Evolutionary conservation across 2,329 filamentous ascomycete genomes (phyloP), one percentile per base, ranked within the genome.

Genomic region (Verticillium tricorpus): DNA sequence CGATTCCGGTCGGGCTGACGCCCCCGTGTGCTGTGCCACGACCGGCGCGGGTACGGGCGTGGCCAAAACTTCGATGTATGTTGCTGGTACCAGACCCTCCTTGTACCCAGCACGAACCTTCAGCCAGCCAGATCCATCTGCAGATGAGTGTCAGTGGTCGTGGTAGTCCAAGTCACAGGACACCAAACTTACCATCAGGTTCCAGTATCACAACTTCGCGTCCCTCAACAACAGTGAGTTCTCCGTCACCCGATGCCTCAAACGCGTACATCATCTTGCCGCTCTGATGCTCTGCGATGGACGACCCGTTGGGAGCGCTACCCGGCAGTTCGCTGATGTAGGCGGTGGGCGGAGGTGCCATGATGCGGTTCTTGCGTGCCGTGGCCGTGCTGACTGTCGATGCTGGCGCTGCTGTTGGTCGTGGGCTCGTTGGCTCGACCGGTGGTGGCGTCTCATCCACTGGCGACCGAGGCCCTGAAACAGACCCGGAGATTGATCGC

Each of bases 201-300:
- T 97, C 93, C 5, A 97, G 69, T 55, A 98, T 83, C 0, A 80
- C 79, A 34, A 99, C 84, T 9, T 96, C 89, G 60, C 88, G 85
- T 14, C 92, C 93, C 67, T 96, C 94, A 5, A 86, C 77, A 1
- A 97, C 87, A 0, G 86, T 88, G 15, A 98, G 76, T 74, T 99
- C 95, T 7, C 92, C 94, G 0, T 91, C 88, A 1, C 89, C 90
- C 60, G 82, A 89, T 9, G 89, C 90, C 65, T 96, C 89, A 70
- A 97, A 99, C 0, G 85, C 69, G 72, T 97, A 99, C 1, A 97
- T 69, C 93, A 98, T 96, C 76, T 89, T 96, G 57, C 91, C 94
- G 72, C 83, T 89, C 66, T 87, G 88, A 69, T 90, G 85, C 61
- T 81, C 71, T 9, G 73, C 71, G 61, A 69, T 72, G 2, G 73